Base-by-base conservation (phyloP, 768 basidiomycete genomes). In the Baorangia bicolor region DNA sequence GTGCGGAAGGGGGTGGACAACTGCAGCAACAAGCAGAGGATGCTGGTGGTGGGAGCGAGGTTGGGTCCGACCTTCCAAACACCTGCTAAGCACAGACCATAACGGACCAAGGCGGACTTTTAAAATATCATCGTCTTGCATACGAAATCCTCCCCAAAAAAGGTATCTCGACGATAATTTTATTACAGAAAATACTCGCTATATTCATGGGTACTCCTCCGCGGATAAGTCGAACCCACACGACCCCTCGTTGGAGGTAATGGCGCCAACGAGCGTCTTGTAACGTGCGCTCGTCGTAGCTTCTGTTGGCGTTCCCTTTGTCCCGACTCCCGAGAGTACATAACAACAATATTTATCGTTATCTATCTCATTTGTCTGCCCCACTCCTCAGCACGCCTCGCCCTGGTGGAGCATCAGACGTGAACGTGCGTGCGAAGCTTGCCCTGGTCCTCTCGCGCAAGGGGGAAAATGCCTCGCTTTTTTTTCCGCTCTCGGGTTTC, bases 21-120 rank as follows among this genome's bases (percentile, higher is more conserved):
- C 56, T 37, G 54, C 55, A 52, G 42, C 58, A 64, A 57, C 70
- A 66, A 71, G 61, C 55, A 58, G 72, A 69, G 67, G 69, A 77
- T 75, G 71, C 75, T 77, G 79, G 78, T 81, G 79, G 82, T 79
- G 79, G 81, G 79, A 77, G 78, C 75, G 78, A 80, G 78, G 75
- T 76, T 76, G 75, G 72, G 71, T 64, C 70, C 73, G 73, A 75
- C 75, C 75, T 73, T 70, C 71, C 66, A 68, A 70, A 73, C 66
- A 63, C 69, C 68, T 68, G 70, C 67, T 70, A 72, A 71, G 69
- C 69, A 70, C 69, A 70, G 70, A 70, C 69, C 69, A 71, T 65
- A 69, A 72, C 69, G 52, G 65, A 69, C 65, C 56, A 67, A 45
- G 52, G 41, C 70, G 70, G 70, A 73, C 63, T 72, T 72, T 72